These are phyloP conservation scores for Prunella vulgaris DNA, from an alignment of 257 asterid species.

Conservation along the genomic window DNA sequence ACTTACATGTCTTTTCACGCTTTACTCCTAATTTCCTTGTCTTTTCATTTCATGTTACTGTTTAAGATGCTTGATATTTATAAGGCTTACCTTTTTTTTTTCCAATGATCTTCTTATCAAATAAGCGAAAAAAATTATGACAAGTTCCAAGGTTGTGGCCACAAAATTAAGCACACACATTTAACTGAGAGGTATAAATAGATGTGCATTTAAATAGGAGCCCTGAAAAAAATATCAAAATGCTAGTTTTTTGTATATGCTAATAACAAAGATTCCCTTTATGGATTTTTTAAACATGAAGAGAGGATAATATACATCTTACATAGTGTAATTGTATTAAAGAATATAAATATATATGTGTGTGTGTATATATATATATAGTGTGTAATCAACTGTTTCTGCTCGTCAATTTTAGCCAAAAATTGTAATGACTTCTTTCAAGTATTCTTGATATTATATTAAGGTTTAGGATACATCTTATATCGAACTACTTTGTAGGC, in stretches of 20 bases:
- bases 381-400: background rate
- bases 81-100: slow-evolving; percentile 1
- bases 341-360: background rate
- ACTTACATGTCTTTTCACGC: slow-evolving; percentile 1
- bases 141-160: background rate
- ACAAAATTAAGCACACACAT: background rate
- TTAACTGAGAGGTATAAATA: slow-evolving; percentile 5
- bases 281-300: background rate
- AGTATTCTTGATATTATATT: background rate
- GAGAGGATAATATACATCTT: background rate
- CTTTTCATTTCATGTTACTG: slow-evolving; percentile 7
- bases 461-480: background rate
- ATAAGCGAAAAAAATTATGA: background rate
- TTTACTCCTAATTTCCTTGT: background rate
- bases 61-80: background rate
- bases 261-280: background rate
- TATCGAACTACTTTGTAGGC: slow-evolving; percentile 48
- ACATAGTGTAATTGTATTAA: background rate
- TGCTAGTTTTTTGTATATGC: background rate
- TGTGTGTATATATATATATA: background rate
- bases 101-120: background rate
- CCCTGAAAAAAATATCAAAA: background rate
- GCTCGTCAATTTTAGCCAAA: background rate
- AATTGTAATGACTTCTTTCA: background rate
- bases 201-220: background rate